These are phyloP conservation scores for Metarhizium anisopliae DNA, from an alignment of 2,329 filamentous ascomycete species.

Conservation along the genomic window DNA sequence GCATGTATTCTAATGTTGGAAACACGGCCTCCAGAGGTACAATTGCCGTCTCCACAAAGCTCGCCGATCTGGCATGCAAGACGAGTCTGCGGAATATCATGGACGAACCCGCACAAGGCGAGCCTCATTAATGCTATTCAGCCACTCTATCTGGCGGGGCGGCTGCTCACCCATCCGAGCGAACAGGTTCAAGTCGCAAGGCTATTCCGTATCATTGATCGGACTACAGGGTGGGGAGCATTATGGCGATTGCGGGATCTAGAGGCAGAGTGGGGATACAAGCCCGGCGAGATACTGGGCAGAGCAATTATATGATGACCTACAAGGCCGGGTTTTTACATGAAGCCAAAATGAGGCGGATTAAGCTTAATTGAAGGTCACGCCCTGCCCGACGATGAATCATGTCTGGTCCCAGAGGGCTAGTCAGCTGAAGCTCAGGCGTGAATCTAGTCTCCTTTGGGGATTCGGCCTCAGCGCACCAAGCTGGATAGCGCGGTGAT, in stretches of 20 bases:
- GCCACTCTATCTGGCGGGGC: constrained; percentile 41
- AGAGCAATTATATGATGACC: not conserved
- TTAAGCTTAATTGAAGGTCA: not conserved
- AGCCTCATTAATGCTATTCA: constrained; percentile 44
- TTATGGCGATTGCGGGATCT: constrained; percentile 40
- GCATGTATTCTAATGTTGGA: constrained; percentile 31
- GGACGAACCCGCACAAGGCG: constrained; percentile 26
- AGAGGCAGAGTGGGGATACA: constrained; percentile 27
- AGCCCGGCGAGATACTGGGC: constrained; percentile 11
- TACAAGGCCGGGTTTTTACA: not conserved
- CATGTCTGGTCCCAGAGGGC: no score
- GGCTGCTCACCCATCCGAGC: constrained; percentile 33
- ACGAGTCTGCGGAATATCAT: constrained; percentile 40
- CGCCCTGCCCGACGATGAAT: not conserved
- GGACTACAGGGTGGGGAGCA: constrained; percentile 38
- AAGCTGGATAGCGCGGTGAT: not conserved
- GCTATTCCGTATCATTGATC: constrained; percentile 34
- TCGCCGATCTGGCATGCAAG: constrained; percentile 3
- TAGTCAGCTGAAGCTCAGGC: no score
- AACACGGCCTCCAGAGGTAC: constrained; percentile 24
- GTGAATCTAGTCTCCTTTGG: not conserved
- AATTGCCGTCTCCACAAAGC: constrained; percentile 16
- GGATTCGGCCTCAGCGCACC: not conserved
- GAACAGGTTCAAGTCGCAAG: constrained; percentile 25
- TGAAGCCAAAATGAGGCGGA: not conserved